Evolutionary conservation across 129 eudicot species (phyloP).

Genomic region (Mikania micrantha): DNA sequence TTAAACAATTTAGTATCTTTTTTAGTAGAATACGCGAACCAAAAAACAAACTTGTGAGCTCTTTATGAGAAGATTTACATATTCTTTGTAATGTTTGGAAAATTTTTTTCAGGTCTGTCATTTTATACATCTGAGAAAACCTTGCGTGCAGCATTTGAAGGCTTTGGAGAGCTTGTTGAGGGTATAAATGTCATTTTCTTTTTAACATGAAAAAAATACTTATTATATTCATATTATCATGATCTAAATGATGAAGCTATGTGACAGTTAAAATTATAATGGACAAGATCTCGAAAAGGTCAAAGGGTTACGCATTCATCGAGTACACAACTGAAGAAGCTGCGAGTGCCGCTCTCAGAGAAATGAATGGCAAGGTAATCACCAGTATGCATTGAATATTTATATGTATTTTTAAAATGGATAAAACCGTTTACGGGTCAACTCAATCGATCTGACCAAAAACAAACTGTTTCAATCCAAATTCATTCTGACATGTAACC

Average conservation of each 20-base stretch:
- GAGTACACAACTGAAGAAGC: conserved; percentile 95
- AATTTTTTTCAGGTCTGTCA: conserved; percentile 58
- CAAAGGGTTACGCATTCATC: conserved; percentile 87
- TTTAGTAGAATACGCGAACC: conserved; percentile 2
- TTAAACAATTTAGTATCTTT: background rate
- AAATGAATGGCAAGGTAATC: conserved; percentile 95
- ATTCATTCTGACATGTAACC: background rate
- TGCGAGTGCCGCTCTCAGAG: conserved; percentile 72
- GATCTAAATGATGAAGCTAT: background rate
- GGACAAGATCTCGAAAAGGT: conserved; percentile 97
- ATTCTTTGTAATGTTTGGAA: background rate
- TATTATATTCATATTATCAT: background rate
- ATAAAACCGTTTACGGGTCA: background rate
- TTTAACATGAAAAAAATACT: background rate
- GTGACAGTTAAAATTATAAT: conserved; percentile 72
- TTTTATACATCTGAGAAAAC: conserved; percentile 98
- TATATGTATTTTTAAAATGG: background rate
- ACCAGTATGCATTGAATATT: background rate
- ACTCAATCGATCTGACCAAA: background rate
- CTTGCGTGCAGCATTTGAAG: conserved; percentile 87
- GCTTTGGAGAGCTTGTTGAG: conserved; percentile 87
- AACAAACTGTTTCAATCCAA: background rate
- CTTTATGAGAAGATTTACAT: no score
- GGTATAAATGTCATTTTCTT: conserved; percentile 34
- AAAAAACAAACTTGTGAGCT: no score